These are phyloP conservation scores for Penicillium sp. DNA, from an alignment of 2,329 filamentous ascomycete genomes.

Conservation along the genomic window DNA sequence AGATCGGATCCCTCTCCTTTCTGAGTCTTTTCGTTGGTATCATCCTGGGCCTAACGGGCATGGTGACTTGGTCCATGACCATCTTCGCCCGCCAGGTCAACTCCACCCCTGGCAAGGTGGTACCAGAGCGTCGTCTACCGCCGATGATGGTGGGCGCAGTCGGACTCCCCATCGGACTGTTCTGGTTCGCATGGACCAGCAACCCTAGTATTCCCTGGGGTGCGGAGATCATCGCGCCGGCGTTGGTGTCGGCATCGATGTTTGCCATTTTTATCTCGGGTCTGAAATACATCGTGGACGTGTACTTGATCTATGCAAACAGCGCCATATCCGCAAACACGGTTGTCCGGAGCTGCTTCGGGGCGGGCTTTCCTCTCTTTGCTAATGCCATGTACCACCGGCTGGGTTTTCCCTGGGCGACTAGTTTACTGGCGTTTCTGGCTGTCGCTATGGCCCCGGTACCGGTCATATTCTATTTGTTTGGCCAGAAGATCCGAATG, in stretches of 20 bases:
- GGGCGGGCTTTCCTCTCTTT: slow-evolving; percentile 35
- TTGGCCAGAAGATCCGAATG: not conserved
- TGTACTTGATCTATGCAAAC: slow-evolving; percentile 35
- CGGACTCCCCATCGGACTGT: slow-evolving; percentile 46
- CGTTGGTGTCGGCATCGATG: slow-evolving; percentile 30
- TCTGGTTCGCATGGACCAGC: slow-evolving; percentile 52
- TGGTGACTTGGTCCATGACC: not conserved
- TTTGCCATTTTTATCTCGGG: slow-evolving; percentile 19
- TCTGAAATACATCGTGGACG: slow-evolving; percentile 40
- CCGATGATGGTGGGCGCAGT: slow-evolving; percentile 49
- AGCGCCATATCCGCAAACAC: slow-evolving; percentile 38
- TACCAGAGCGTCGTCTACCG: slow-evolving; percentile 48
- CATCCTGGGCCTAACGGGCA: not conserved
- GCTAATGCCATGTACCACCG: slow-evolving; percentile 14
- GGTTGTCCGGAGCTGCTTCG: slow-evolving; percentile 32
- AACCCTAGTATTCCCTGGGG: slow-evolving; percentile 46
- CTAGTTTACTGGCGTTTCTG: not conserved
- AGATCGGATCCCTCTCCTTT: not conserved
- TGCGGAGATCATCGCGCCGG: slow-evolving; percentile 37
- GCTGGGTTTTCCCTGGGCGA: not conserved
- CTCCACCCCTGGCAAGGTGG: slow-evolving; percentile 17
- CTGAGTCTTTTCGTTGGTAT: no score
- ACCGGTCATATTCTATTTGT: not conserved
- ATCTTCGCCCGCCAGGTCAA: not conserved
- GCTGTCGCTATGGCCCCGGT: not conserved